Percentiles rank a stretch among this genome's conserved stretches.
phyloP scores from a whole-genome alignment of 1,139 yeast genomes.

The Nadsonia starkeyi-henricii region DNA sequence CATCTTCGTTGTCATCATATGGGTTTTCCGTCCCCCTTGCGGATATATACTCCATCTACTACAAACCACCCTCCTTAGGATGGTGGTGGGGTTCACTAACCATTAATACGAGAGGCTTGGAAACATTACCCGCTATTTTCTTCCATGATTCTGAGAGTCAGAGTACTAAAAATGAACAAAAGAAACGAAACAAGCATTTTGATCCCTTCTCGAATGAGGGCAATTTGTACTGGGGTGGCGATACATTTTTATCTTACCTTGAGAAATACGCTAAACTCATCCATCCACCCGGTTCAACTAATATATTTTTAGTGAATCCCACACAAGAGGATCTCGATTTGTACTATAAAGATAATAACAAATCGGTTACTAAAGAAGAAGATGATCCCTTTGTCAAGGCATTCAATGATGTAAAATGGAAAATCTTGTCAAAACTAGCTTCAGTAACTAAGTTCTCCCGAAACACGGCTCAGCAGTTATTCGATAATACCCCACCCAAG shows the following conservation, averaged over 20 bases:
- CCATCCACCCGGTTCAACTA: slow-evolving; percentile 54
- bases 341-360: slow-evolving; percentile 37
- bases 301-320: slow-evolving; percentile 68
- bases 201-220: slow-evolving; percentile 55
- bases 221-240: slow-evolving; percentile 84
- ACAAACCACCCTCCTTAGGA: slow-evolving; percentile 69
- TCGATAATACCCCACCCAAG: slow-evolving; percentile 51
- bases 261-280: slow-evolving; percentile 45
- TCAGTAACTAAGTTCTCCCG: slow-evolving; percentile 60
- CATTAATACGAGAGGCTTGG: slow-evolving; percentile 50
- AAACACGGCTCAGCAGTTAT: slow-evolving; percentile 40
- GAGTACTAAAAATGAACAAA: slow-evolving; percentile 51
- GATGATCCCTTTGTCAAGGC: slow-evolving; percentile 19
- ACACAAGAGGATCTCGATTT: slow-evolving; percentile 64
- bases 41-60: slow-evolving; percentile 62
- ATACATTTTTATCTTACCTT: slow-evolving; percentile 49
- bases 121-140: slow-evolving; percentile 69
- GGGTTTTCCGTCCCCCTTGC: slow-evolving; percentile 50
- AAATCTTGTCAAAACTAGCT: slow-evolving; percentile 71
- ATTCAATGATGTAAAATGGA: slow-evolving; percentile 70
- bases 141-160: slow-evolving; percentile 85
- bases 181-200: slow-evolving; percentile 45
- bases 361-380: slow-evolving; percentile 14
- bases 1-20: slow-evolving; percentile 42
- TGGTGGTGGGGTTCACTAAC: slow-evolving; percentile 88